Conservation (phyloP, 2,329 filamentous ascomycete species). For the Aspergillus calidoustus region DNA sequence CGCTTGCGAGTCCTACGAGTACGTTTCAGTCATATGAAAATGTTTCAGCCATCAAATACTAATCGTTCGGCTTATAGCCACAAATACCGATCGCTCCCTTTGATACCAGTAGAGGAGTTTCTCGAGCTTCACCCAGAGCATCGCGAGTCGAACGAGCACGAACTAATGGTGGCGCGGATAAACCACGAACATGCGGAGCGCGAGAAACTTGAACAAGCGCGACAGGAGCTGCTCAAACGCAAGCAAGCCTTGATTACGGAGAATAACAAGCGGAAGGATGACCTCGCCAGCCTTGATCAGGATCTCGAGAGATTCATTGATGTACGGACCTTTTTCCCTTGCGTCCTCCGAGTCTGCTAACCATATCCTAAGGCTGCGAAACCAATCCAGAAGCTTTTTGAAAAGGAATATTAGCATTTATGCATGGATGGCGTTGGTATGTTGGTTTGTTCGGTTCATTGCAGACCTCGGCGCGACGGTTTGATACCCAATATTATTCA, state of each 20-base stretch:
- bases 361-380: conserved; percentile 69
- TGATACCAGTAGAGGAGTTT: conserved; percentile 84
- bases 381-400: conserved; percentile 84
- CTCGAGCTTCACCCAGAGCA: conserved; percentile 76
- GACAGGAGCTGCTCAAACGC: conserved; percentile 74
- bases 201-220: conserved; percentile 80
- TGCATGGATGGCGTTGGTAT: conserved; percentile 15
- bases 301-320: conserved; percentile 95
- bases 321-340: conserved; percentile 54
- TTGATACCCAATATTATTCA: conserved; percentile 23
- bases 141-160: conserved; percentile 71
- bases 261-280: conserved; percentile 93
- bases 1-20: conserved; percentile 92
- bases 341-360: conserved; percentile 19
- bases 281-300: conserved; percentile 86
- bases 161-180: conserved; percentile 87
- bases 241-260: conserved; percentile 72
- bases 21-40: conserved; percentile 45
- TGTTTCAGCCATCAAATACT: not conserved
- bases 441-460: conserved; percentile 7
- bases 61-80: conserved; percentile 53
- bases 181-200: conserved; percentile 87
- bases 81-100: conserved; percentile 81
- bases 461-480: conserved; percentile 19
- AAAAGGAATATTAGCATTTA: conserved; percentile 64